phyloP scores from a whole-genome alignment of 1,139 yeast species.

The Blastobotrys elegans region DNA sequence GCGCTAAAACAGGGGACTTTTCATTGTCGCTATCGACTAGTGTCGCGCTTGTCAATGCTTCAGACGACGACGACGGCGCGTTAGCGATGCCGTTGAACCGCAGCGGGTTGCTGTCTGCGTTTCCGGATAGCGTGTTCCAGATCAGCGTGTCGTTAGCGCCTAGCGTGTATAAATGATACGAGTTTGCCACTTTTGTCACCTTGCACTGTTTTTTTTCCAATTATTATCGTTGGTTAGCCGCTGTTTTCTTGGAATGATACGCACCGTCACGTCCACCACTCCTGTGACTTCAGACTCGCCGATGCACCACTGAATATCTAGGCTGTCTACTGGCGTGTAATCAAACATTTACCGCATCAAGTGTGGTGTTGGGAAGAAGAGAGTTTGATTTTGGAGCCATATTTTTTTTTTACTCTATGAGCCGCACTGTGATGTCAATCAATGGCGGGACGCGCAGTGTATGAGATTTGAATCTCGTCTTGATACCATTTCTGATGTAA shows the following conservation, averaged over 20 bases:
- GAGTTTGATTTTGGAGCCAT: no score
- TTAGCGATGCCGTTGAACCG: neutral
- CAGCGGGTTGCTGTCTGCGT: neutral
- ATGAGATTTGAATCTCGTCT: no score
- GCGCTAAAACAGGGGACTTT: neutral
- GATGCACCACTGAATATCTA: conserved; percentile 1
- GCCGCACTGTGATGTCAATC: no score
- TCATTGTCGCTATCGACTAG: neutral
- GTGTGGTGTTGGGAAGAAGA: no score
- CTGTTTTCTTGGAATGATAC: no score
- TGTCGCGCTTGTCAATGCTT: neutral
- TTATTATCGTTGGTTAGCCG: neutral
- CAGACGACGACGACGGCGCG: neutral
- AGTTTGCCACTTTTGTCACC: neutral
- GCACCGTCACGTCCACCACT: neutral
- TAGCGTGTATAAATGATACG: conserved; percentile 13
- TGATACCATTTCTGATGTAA: no score
- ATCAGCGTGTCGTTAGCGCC: conserved; percentile 6
- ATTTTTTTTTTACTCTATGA: no score
- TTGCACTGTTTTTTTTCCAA: neutral
- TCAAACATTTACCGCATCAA: conserved; percentile 1
- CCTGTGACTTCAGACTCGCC: neutral
- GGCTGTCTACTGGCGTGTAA: conserved; percentile 1
- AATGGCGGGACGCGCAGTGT: no score
- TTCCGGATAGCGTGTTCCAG: neutral